Base-by-base conservation (phyloP, 371 early-diverging fungal species). In the Batrachochytrium dendrobatidis region DNA sequence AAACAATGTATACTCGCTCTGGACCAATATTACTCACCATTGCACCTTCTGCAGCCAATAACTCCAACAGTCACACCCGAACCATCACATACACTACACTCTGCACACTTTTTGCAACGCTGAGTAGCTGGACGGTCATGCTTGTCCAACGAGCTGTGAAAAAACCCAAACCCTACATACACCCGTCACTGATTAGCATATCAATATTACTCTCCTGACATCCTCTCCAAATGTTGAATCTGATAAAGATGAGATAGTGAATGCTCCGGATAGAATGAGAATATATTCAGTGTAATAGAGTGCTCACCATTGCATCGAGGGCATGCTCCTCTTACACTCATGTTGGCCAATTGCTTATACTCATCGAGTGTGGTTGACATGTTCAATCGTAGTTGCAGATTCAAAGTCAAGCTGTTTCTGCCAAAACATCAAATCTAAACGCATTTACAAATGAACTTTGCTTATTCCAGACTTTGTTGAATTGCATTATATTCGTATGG, bases 271-370 rank as follows among this genome's bases (percentile, higher is more conserved):
- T 39, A 20, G 39, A 39, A 39, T 15, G 15, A 15, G 39, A 39
- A 20, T 15, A 15, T 24, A 18, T 24, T 57, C 4, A 29, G 57
- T 30, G 10, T n/a, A 15, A 34, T 17, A 56, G 4, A 49, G 28
- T 29, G 15, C 49, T 5, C 33, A 70, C 70, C 72, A 28, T 66
- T 62, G 53, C 72, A 72, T 18, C 69, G 57, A 3, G 72, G 72
- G 59, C 72, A 72, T 22, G 69, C 66, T 17, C 56, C 45, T n/a
- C 72, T 61, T 50, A 61, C 63, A 55, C 62, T 66, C 61, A 72
- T 72, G 58, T 72, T 60, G 20, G 67, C 58, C 60, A 72, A 57
- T 25, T 50, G 26, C 33, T 64, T 46, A 33, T 60, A 61, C 24
- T 63, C 61, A 30, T 50, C 52, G 34, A 59, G 18, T 29, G 60